Conservation (phyloP, 176 grass and related monocot genomes). For the Typha latifolia region DNA sequence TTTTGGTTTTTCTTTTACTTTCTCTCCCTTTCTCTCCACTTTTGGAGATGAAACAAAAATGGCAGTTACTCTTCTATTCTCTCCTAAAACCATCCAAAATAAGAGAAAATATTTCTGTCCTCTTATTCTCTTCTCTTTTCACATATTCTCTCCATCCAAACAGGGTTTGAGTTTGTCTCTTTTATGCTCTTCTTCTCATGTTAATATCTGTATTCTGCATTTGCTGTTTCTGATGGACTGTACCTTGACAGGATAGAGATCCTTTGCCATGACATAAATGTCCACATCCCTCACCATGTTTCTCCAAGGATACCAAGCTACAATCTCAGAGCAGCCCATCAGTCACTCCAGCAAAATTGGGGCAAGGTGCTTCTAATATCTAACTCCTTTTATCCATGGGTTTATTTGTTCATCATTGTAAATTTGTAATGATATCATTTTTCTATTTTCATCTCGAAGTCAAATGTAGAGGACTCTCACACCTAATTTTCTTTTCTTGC, state of each 20-base stretch:
- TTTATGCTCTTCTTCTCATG: background rate
- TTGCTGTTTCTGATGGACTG: background rate
- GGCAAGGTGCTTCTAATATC: slow-evolving; percentile 46
- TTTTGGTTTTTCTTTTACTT: no score
- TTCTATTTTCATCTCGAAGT: background rate
- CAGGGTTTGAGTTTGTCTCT: background rate
- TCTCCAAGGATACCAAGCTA: slow-evolving; percentile 96
- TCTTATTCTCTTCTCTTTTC: no score
- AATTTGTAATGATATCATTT: background rate
- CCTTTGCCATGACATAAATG: slow-evolving; percentile 96
- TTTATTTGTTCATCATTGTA: no score
- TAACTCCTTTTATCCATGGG: background rate
- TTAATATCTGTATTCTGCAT: background rate
- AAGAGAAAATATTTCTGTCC: no score
- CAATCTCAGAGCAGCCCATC: slow-evolving; percentile 62
- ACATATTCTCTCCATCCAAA: no score
- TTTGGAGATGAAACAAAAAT: no score
- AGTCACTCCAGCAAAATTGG: slow-evolving; percentile 80
- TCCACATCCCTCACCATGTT: slow-evolving; percentile 95
- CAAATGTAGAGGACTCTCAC: background rate
- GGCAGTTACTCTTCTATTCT: no score
- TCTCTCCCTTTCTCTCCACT: no score
- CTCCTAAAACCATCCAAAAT: no score
- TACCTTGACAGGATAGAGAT: slow-evolving; percentile 78
- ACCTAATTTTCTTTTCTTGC: slow-evolving; percentile 23